Base-by-base conservation (phyloP, 2,329 filamentous ascomycete species). In the Aspergillus hiratsukae region DNA sequence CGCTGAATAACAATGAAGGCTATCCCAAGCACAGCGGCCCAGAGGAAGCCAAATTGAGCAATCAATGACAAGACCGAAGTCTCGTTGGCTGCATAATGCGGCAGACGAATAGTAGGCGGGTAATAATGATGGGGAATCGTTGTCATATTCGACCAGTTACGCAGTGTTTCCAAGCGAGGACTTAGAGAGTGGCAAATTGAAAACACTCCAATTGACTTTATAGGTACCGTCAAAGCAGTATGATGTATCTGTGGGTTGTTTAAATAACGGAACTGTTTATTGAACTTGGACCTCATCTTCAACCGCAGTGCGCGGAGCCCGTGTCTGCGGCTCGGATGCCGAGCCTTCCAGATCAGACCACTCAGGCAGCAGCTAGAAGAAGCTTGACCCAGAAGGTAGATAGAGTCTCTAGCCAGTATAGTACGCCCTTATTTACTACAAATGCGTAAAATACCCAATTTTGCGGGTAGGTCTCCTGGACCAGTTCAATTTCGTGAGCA, bases 81-180 rank as follows among this genome's bases (percentile, higher is more conserved):
- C 49, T 83, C 79, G 64, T 90, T 90, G 56, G 83, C 79, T 28
- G 83, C 73, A 69, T 86, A 89, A 58, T 78, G 79, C 1, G 79
- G 63, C 52, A 90, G 80, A 17, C 76, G 72, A 43, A 83, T 78
- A 46, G 81, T 80, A 25, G 83, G 68, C 3, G 88, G 88, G 65
- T 86, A 89, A 75, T 87, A 90, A 0, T 84, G 84, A 69, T 89
- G 85, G 19, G 57, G 29, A 21, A 48, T n/a, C 10, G 1, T 25
- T 2, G 54, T 48, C 50, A 49, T 56, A 17, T 53, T 48, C 5
- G 11, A 11, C 29, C 4, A 10, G 9, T 31, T 31, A 31, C 11
- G 29, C 10, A 4, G 29, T 11, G 2, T 31, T 11, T 37, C 3
- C 31, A 37, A 17, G 4, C 14, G 3, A 17, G 14, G 14, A 37